Evolutionary conservation across 148 eudicot genomes (phyloP).

Genomic region (Fagopyrum tataricum): DNA sequence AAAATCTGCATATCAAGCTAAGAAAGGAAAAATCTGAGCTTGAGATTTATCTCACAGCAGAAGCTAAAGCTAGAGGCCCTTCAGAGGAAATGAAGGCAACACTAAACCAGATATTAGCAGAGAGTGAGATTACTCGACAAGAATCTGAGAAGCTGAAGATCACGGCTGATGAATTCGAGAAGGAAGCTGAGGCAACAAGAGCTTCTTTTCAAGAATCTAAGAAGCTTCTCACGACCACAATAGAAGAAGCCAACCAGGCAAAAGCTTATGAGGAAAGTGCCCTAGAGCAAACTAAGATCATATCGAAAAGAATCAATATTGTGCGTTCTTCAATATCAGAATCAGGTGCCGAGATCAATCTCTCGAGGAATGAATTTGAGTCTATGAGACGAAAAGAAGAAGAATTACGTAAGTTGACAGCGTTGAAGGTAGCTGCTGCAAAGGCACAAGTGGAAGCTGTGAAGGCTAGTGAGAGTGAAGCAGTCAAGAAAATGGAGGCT

Average conservation of each 20-base stretch:
- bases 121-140: conserved; percentile 33
- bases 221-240: conserved; percentile 37
- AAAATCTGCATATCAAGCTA: conserved; percentile 46
- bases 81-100: conserved; percentile 45
- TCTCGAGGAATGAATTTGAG: conserved; percentile 56
- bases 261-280: conserved; percentile 41
- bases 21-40: conserved; percentile 49
- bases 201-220: conserved; percentile 37
- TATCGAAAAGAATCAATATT: conserved; percentile 45
- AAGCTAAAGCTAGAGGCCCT: conserved; percentile 37
- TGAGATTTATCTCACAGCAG: conserved; percentile 38
- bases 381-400: conserved; percentile 54
- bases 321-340: conserved; percentile 67
- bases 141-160: conserved; percentile 46
- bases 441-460: conserved; percentile 66
- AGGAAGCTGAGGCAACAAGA: conserved; percentile 38
- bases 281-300: conserved; percentile 29
- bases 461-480: conserved; percentile 86
- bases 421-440: conserved; percentile 45
- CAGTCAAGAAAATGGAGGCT: conserved; percentile 55
- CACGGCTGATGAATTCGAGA: conserved; percentile 48
- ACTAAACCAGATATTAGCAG: conserved; percentile 33
- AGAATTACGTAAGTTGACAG: conserved; percentile 44
- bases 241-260: conserved; percentile 44
- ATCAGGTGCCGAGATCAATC: conserved; percentile 44